These are phyloP conservation scores for Ascochyta clinopodiicola DNA, from an alignment of 2,329 filamentous ascomycete genomes.

Conservation along the genomic window DNA sequence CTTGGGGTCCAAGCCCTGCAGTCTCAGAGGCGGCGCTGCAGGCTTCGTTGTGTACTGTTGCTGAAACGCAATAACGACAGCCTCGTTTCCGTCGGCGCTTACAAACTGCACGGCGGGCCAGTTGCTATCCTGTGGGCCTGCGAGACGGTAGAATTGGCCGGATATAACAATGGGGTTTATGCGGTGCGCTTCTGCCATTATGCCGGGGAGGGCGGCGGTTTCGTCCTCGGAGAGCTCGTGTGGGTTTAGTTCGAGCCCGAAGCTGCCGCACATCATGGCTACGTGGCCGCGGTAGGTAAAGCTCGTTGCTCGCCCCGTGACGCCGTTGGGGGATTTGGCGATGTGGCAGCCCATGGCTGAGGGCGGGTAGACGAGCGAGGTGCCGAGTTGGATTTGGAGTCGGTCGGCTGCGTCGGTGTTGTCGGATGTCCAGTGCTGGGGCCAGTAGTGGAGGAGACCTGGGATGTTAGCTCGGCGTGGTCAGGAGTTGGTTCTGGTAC, in stretches of 20 bases:
- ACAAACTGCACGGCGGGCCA: slow-evolving; percentile 69
- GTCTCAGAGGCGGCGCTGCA: slow-evolving; percentile 58
- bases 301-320: slow-evolving; percentile 62
- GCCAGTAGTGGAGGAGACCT: slow-evolving; percentile 69
- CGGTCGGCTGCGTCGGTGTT: slow-evolving; percentile 69
- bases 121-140: slow-evolving; percentile 64
- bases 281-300: slow-evolving; percentile 69
- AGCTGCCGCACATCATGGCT: slow-evolving; percentile 72
- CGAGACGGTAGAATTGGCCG: slow-evolving; percentile 67
- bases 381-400: slow-evolving; percentile 69
- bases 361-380: slow-evolving; percentile 67
- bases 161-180: slow-evolving; percentile 66
- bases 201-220: slow-evolving; percentile 58
- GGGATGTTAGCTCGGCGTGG: neutral
- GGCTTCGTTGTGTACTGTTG: slow-evolving; percentile 61
- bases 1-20: slow-evolving; percentile 63
- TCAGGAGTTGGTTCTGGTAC: neutral
- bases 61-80: slow-evolving; percentile 68
- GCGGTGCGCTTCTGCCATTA: slow-evolving; percentile 62
- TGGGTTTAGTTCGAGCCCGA: slow-evolving; percentile 69
- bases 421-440: slow-evolving; percentile 70
- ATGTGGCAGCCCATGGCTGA: slow-evolving; percentile 72
- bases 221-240: slow-evolving; percentile 59
- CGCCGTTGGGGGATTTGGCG: slow-evolving; percentile 65
- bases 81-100: slow-evolving; percentile 57